Conservation (phyloP, 257 asterid species). For the Salvia hispanica region DNA sequence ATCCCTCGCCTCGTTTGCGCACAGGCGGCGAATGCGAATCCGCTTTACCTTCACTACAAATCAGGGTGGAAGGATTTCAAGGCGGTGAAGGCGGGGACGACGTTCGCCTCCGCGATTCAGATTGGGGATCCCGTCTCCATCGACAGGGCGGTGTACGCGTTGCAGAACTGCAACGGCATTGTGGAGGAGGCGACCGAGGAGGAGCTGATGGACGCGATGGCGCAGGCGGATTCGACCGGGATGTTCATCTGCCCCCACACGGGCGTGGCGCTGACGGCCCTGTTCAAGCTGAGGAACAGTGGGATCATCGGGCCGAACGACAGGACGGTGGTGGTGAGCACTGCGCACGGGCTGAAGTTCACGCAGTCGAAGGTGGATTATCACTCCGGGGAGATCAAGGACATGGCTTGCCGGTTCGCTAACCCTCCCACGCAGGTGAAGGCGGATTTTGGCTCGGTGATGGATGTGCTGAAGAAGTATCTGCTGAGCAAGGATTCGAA, state of each 20-base stretch:
- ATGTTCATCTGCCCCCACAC: conserved; percentile 95
- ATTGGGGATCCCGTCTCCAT: conserved; percentile 91
- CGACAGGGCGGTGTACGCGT: conserved; percentile 79
- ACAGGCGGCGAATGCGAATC: conserved; percentile 86
- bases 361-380: conserved; percentile 75
- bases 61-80: conserved; percentile 80
- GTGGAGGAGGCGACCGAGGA: conserved; percentile 93
- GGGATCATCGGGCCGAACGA: conserved; percentile 68
- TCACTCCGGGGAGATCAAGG: conserved; percentile 69
- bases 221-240: conserved; percentile 89
- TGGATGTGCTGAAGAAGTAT: conserved; percentile 84
- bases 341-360: conserved; percentile 93
- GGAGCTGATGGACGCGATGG: conserved; percentile 91
- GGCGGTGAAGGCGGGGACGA: conserved; percentile 72
- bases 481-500: conserved; percentile 60
- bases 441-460: conserved; percentile 86
- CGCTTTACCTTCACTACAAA: conserved; percentile 67
- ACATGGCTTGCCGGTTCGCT: conserved; percentile 71
- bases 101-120: conserved; percentile 91
- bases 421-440: conserved; percentile 84
- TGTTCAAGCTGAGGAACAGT: conserved; percentile 69
- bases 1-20: conserved; percentile 90
- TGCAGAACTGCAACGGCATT: conserved; percentile 67
- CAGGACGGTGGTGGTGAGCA: conserved; percentile 85
- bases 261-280: conserved; percentile 79